Conservation (phyloP, 306 rosid genomes). For the Crataegus laevigata region DNA sequence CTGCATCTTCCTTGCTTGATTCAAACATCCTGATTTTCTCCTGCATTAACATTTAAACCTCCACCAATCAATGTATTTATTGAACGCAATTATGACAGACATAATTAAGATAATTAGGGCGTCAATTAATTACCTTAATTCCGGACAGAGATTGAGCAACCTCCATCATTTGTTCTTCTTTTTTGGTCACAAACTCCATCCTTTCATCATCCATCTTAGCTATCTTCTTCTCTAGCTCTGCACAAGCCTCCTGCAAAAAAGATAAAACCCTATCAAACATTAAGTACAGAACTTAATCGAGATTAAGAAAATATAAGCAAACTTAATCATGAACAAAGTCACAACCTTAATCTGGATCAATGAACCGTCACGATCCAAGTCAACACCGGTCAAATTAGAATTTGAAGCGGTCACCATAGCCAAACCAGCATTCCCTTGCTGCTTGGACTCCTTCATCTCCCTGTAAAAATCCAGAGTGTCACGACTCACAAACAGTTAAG, state of each 20-base stretch:
- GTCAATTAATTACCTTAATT: conserved; percentile 47
- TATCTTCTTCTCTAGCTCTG: not conserved
- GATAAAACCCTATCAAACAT: not conserved
- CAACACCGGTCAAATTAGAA: conserved; percentile 28
- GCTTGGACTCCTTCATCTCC: conserved; percentile 31
- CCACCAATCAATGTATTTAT: not conserved
- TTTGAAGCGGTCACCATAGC: conserved; percentile 29
- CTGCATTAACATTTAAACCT: conserved; percentile 30
- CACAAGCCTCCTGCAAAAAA: not conserved
- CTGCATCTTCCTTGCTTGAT: conserved; percentile 28
- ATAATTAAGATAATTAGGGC: not conserved
- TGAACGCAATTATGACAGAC: not conserved
- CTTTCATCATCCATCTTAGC: conserved; percentile 38
- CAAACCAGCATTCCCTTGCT: conserved; percentile 32
- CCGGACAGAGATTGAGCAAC: conserved; percentile 34
- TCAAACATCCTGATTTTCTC: conserved; percentile 39
- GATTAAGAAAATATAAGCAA: not conserved
- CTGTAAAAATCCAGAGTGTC: conserved; percentile 18
- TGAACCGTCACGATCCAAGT: conserved; percentile 30
- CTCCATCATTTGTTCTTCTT: conserved; percentile 50
- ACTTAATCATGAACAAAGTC: not conserved
- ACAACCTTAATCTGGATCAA: not conserved
- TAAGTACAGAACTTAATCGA: not conserved
- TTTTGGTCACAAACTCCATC: conserved; percentile 24
- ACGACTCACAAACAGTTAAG: not conserved